Evolutionary conservation across 495 filamentous ascomycete genomes (phyloP).

Genomic region (Annulohypoxylon maeteangense): DNA sequence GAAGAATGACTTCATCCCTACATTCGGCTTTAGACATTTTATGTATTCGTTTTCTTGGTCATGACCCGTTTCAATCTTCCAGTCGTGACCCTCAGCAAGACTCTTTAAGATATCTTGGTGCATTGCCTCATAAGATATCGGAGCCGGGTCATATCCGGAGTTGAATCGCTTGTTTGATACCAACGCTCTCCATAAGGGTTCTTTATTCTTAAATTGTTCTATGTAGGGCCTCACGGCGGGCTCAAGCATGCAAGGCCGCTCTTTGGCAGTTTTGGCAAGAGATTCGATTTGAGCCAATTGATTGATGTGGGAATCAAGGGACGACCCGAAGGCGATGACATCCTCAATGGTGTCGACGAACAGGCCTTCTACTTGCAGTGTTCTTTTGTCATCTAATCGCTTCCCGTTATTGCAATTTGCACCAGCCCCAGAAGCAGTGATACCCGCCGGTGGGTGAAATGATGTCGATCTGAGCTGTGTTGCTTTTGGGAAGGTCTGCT

Average conservation of each 20-base stretch:
- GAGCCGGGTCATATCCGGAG: conserved; percentile 10
- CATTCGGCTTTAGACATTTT: background rate
- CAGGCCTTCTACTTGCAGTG: conserved; percentile 20
- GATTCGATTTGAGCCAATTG: conserved; percentile 3
- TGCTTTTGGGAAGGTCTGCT: conserved; percentile 1
- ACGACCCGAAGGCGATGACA: conserved; percentile 7
- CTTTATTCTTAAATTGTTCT: background rate
- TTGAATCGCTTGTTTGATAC: conserved; percentile 8
- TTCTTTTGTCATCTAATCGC: conserved; percentile 9
- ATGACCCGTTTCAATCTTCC: background rate
- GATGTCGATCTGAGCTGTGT: background rate
- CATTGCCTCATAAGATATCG: conserved; percentile 13
- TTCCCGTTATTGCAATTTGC: conserved; percentile 16
- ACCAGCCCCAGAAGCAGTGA: conserved; percentile 16
- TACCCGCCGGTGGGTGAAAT: conserved; percentile 16
- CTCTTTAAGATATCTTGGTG: background rate
- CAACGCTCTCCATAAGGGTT: conserved; percentile 11
- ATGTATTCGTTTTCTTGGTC: conserved; percentile 6
- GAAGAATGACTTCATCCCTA: conserved; percentile 14
- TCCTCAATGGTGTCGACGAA: conserved; percentile 28
- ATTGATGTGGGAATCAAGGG: background rate
- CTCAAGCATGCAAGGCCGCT: background rate
- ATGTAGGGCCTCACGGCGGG: background rate
- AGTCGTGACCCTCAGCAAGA: background rate
- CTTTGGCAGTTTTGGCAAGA: background rate